phyloP scores from a whole-genome alignment of 2,329 filamentous ascomycete genomes.

The Xylariaceae sp. region DNA sequence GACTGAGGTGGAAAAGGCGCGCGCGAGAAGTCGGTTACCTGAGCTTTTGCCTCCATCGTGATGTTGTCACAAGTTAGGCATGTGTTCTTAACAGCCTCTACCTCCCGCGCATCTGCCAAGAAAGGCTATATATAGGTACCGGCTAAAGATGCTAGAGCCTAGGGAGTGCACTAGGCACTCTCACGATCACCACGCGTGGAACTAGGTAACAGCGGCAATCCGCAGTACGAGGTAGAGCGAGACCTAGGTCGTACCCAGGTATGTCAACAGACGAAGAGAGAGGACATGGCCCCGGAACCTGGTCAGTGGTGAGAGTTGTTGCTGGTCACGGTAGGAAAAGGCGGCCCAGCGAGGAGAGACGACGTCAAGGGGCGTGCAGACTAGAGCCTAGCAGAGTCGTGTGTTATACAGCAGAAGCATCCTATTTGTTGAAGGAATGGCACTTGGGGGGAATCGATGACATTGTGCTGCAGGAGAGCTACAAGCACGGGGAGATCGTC shows the following conservation, averaged over 20 bases:
- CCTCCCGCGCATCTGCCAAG: background rate
- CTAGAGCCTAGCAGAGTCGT: background rate
- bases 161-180: background rate
- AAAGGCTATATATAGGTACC: conserved; percentile 2
- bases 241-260: no score
- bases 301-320: background rate
- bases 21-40: conserved; percentile 29
- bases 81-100: background rate
- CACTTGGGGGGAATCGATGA: background rate
- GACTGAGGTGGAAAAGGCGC: conserved; percentile 4
- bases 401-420: background rate
- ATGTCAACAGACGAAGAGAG: conserved; percentile 8
- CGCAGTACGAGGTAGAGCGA: background rate
- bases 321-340: background rate
- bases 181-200: conserved; percentile 5
- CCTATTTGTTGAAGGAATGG: background rate
- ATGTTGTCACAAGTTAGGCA: background rate
- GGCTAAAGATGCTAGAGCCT: background rate
- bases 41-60: conserved; percentile 44
- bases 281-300: background rate
- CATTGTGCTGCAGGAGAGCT: background rate
- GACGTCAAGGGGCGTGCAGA: background rate
- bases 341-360: background rate
- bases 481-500: background rate
- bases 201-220: conserved; percentile 7